These are phyloP conservation scores for Talaromyces nanjingensis DNA, from an alignment of 495 filamentous ascomycete species.

Conservation along the genomic window DNA sequence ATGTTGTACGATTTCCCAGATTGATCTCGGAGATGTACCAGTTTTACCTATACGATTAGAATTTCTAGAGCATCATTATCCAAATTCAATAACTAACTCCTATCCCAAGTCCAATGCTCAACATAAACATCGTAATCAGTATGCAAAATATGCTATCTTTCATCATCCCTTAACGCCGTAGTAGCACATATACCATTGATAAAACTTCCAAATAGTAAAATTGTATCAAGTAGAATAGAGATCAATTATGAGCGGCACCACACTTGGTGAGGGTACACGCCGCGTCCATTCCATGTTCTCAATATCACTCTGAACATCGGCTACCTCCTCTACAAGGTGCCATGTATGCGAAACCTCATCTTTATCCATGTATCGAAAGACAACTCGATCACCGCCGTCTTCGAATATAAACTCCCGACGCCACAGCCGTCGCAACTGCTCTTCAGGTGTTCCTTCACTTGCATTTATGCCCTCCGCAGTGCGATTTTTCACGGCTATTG, in stretches of 20 bases:
- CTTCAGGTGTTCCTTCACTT: not conserved
- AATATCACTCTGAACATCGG: not conserved
- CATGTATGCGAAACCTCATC: not conserved
- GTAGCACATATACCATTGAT: not conserved
- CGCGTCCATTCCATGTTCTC: not conserved
- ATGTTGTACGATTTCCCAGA: not conserved
- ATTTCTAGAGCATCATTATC: not conserved
- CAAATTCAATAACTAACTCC: not conserved
- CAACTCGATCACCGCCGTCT: not conserved
- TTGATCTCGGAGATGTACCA: too few species aligned
- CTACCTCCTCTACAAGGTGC: not conserved
- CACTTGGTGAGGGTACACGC: not conserved
- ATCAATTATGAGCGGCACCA: not conserved
- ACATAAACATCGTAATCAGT: not conserved
- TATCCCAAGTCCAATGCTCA: not conserved
- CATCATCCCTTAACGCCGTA: not conserved
- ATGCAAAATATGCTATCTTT: not conserved
- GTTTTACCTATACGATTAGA: not conserved
- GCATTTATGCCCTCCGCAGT: not conserved
- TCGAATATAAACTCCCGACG: slow-evolving; percentile 3
- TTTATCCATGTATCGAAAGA: slow-evolving; percentile 3
- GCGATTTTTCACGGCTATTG: not conserved
- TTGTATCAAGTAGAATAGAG: not conserved
- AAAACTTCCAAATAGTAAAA: too few species aligned
- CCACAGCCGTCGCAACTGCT: slow-evolving; percentile 1